Base-by-base conservation (phyloP, 306 rosid genomes). In the Prunus mongolica region DNA sequence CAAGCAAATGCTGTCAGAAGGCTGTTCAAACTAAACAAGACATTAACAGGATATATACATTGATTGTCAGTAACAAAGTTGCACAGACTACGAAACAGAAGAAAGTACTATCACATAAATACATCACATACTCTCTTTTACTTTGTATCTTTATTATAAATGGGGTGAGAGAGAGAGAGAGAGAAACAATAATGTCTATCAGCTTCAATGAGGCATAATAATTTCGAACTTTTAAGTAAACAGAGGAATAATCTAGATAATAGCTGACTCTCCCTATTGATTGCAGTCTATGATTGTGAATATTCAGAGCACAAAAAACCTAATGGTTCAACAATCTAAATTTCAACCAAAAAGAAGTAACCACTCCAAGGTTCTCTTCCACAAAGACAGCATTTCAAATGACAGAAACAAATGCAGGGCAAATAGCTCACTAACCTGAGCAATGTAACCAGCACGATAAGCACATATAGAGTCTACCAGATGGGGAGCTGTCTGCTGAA, bases 381-480 rank as follows among this genome's bases (percentile, higher is more conserved):
- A 52, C n/a, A 52, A 52, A 52, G 57, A 52, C 57, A 8, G 62
- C 62, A 56, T n/a, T 28, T 14, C 2, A 46, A 16, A 45, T n/a
- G 46, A 64, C 12, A 62, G 20, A 61, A 25, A 12, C 3, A 12
- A 61, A n/a, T 25, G 34, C n/a, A 45, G 68, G 58, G 73, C 11
- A 1, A 55, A 65, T 20, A 61, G 47, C 66, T 34, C 45, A 77
- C 77, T 62, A 72, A 88, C 98, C 97, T 86, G 87, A 52, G 98
- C 92, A 65, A 90, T 79, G 79, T 95, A 95, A 80, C 98, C 97
- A 47, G 90, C 98, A 27, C 97, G 98, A 82, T 95, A 95, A 60
- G 87, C 90, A 72, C 96, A 85, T 77, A 95, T 80, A 78, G 91
- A 81, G 57, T 87, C 88, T 50, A 80, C 89, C 74, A 92, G 85